Evolutionary conservation across 2,329 filamentous ascomycete genomes (phyloP), one percentile per base, ranked within the genome.

Genomic region (Pyricularia pennisetigena): DNA sequence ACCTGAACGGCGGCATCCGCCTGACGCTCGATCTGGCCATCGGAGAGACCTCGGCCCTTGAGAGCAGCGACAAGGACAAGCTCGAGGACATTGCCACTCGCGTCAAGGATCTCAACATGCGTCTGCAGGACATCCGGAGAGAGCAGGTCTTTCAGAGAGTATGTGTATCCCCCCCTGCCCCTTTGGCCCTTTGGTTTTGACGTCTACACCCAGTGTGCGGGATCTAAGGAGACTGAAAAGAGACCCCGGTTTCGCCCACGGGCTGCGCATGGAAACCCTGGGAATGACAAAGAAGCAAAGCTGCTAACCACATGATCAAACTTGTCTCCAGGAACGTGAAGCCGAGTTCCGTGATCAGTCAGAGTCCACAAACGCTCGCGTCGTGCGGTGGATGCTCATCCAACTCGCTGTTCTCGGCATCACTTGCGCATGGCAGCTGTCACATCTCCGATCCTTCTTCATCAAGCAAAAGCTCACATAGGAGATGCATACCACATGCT

Each of bases 391-490:
- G 94, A 94, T 95, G 72, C 76, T 97, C 72, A 90, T 98, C 73
- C 95, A 99, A 80, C 82, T 98, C 70, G 85, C 88, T 67, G 88
- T 98, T 54, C 84, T 99, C 68, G 92, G 89, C 68, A 84, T 90
- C 68, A 97, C 95, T 41, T 99, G 95, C 81, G 92, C 93, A 70
- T 99, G 95, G 95, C 95, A 99, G 80, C 84, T 99, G 64, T 97
- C 93, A 68, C 94, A 99, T 81, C 86, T 99, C 74, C 87, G 95
- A 73, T 91, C 92, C 64, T 99, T 99, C 86, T 99, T 99, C 83
- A 99, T 99, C 84, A 99, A 99, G 86, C 94, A 98, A 84, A 99
- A 99, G 86, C 88, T 99, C 78, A 98, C 95, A 70, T 99, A 87
- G 80, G 16, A 67, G 20, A 8, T 66, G 20, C 35, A 9, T n/a